Conservation (phyloP, 2,329 filamentous ascomycete species). For the Helicocarpus griseus region DNA sequence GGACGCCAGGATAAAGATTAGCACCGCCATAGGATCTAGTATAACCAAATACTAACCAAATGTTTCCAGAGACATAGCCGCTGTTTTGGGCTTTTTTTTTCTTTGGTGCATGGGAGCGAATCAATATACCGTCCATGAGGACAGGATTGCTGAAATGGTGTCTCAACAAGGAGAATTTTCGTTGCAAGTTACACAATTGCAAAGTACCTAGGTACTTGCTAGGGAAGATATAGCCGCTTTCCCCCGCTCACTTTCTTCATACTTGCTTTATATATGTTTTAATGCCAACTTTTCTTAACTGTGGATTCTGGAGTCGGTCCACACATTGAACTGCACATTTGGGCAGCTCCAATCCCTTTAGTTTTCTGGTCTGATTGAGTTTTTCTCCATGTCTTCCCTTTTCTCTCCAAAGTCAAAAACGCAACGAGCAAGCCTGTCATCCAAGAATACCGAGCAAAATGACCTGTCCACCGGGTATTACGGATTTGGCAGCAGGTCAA, state of each 20-base stretch:
- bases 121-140: neutral
- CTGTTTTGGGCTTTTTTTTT: neutral
- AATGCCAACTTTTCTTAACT: neutral
- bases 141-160: neutral
- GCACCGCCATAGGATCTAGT: neutral
- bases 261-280: neutral
- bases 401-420: constrained; percentile 9
- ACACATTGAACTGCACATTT: too few species aligned
- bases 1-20: neutral
- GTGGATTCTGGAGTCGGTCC: neutral
- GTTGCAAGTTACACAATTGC: neutral
- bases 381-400: constrained; percentile 7
- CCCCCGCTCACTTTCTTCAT: neutral
- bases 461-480: neutral
- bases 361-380: neutral
- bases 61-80: neutral
- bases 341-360: neutral
- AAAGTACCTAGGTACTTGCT: neutral
- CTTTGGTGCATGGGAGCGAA: neutral
- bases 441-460: constrained; percentile 2
- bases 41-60: neutral
- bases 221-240: neutral
- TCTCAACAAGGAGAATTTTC: neutral
- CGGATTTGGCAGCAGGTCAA: constrained; percentile 4
- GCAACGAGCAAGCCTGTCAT: constrained; percentile 4